phyloP scores from a whole-genome alignment of 768 basidiomycete genomes.

The Lenzites betulinus region DNA sequence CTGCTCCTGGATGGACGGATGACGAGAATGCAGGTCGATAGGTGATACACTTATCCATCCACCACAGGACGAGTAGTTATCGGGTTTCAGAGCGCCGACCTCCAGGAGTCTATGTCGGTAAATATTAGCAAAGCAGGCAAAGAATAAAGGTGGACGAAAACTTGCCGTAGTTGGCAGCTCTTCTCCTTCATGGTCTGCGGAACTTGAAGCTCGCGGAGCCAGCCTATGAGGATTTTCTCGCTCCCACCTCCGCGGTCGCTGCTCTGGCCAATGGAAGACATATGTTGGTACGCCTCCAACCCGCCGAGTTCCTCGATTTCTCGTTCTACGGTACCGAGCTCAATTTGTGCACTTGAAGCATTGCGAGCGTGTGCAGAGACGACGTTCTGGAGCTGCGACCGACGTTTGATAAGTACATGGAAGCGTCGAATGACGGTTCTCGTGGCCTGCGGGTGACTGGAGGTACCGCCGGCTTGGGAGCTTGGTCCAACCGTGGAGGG shows the following conservation, averaged over 20 bases:
- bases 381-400: conserved; percentile 50
- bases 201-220: conserved; percentile 61
- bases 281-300: conserved; percentile 75
- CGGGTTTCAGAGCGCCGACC: conserved; percentile 83
- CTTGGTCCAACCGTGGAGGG: conserved; percentile 12
- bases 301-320: conserved; percentile 76
- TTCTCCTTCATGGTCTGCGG: conserved; percentile 20
- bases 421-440: conserved; percentile 77
- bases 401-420: conserved; percentile 76
- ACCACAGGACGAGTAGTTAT: conserved; percentile 69
- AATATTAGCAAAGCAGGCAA: not conserved
- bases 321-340: no score
- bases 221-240: conserved; percentile 74
- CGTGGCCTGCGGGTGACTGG: conserved; percentile 60
- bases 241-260: conserved; percentile 86
- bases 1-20: conserved; percentile 81
- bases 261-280: conserved; percentile 81
- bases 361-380: not conserved
- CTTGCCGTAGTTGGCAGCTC: conserved; percentile 37
- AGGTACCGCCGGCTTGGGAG: conserved; percentile 33
- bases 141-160: conserved; percentile 28
- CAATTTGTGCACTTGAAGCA: not conserved
- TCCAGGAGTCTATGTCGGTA: conserved; percentile 68
- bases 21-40: conserved; percentile 84
- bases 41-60: conserved; percentile 75